A percentile compares a stretch with the other conserved stretches of the same genome.
phyloP scores from a whole-genome alignment of 2,329 filamentous ascomycete genomes.

The Colletotrichum cereale region DNA sequence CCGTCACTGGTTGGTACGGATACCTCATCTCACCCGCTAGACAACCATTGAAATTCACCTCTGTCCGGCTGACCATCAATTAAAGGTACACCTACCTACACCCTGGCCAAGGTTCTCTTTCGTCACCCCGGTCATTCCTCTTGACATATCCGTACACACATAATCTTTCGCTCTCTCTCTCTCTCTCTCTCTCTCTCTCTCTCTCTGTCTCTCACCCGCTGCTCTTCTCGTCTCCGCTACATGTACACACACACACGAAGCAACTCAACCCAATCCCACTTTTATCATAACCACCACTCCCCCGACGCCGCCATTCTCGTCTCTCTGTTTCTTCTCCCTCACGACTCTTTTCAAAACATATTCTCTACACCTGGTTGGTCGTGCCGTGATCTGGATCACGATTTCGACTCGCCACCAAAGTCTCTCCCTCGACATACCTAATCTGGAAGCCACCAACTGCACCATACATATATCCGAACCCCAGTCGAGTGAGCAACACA shows the following conservation, averaged over 20 bases:
- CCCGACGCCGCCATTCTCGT: constrained; percentile 14
- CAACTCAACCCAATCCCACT: constrained; percentile 15
- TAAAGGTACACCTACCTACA: not conserved
- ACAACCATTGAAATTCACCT: constrained; percentile 34
- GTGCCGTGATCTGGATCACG: constrained; percentile 33
- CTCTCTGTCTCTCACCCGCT: not conserved
- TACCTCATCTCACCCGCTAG: constrained; percentile 19
- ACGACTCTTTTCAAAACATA: not conserved
- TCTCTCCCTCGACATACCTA: constrained; percentile 28
- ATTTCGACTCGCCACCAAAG: constrained; percentile 5
- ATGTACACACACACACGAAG: constrained; percentile 8
- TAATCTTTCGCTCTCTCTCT: no score
- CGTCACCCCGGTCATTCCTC: constrained; percentile 29
- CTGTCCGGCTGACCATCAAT: constrained; percentile 36
- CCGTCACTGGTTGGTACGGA: constrained; percentile 24
- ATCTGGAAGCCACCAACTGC: not conserved
- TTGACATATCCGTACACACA: no score
- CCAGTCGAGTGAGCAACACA: constrained; percentile 9
- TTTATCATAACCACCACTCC: constrained; percentile 30
- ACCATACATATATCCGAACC: constrained; percentile 4
- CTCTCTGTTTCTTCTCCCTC: constrained; percentile 14
- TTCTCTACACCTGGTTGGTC: not conserved
- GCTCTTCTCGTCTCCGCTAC: not conserved
- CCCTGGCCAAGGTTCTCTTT: constrained; percentile 14
- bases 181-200: not conserved